These are phyloP conservation scores for Dactylellina drechsleri DNA, from an alignment of 2,329 filamentous ascomycete species.

Conservation along the genomic window DNA sequence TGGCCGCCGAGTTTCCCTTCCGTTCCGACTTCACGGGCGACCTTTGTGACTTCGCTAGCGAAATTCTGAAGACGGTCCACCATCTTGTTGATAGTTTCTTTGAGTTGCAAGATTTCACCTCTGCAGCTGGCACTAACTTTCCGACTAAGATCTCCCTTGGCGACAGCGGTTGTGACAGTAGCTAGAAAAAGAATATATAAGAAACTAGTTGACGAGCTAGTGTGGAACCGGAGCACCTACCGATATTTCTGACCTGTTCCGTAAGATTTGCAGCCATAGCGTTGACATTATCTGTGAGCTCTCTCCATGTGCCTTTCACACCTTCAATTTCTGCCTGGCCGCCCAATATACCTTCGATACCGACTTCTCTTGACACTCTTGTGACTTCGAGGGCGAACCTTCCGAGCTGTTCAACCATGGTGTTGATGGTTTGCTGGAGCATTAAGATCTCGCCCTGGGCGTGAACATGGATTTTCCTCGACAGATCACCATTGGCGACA, in stretches of 20 bases:
- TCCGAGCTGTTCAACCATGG: slow-evolving; percentile 85
- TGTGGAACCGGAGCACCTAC: slow-evolving; percentile 8
- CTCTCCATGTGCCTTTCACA: slow-evolving; percentile 89
- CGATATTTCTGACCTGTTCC: slow-evolving; percentile 60
- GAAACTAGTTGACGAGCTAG: background rate
- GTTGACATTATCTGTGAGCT: slow-evolving; percentile 69
- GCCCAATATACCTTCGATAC: slow-evolving; percentile 82
- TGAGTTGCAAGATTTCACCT: slow-evolving; percentile 92
- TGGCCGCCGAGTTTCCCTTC: slow-evolving; percentile 94
- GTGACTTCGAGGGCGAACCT: slow-evolving; percentile 87
- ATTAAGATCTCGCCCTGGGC: slow-evolving; percentile 84
- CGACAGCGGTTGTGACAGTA: slow-evolving; percentile 75
- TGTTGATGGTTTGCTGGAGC: slow-evolving; percentile 86
- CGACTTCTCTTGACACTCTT: slow-evolving; percentile 82
- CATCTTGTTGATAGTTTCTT: slow-evolving; percentile 99
- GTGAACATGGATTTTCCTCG: slow-evolving; percentile 83
- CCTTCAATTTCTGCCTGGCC: slow-evolving; percentile 85
- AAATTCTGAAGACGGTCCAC: slow-evolving; percentile 97
- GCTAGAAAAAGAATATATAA: slow-evolving; percentile 23
- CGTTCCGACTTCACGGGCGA: slow-evolving; percentile 88
- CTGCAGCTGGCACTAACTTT: slow-evolving; percentile 93
- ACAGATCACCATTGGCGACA: slow-evolving; percentile 82
- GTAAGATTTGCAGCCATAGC: slow-evolving; percentile 61
- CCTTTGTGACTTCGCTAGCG: slow-evolving; percentile 94
- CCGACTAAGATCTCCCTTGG: slow-evolving; percentile 89